These are phyloP conservation scores for Quercus berberidifolia DNA, from an alignment of 306 rosid genomes.

Conservation along the genomic window DNA sequence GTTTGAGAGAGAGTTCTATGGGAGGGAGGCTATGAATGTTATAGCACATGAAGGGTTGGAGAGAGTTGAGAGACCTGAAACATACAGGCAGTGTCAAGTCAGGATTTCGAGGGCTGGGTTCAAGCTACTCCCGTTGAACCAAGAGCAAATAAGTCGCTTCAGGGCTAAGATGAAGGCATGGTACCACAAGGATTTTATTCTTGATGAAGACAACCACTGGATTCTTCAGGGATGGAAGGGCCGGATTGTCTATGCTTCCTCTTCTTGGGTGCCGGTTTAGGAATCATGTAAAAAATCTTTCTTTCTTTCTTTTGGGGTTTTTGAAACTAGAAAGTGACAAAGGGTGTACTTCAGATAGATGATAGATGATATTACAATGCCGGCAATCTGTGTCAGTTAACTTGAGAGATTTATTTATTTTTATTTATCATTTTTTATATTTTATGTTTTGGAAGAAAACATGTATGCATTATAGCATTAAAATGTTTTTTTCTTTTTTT, in stretches of 20 bases:
- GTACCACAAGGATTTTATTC: not conserved
- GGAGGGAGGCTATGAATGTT: not conserved
- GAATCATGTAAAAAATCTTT: not conserved
- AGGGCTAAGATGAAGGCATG: not conserved
- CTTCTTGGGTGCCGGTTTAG: not conserved
- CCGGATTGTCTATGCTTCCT: not conserved
- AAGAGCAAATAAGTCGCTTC: not conserved
- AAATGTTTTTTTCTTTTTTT: too few relatives aligned
- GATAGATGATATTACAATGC: too few relatives aligned
- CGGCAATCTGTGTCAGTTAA: too few relatives aligned
- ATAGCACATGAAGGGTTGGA: not conserved
- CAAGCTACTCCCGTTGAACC: not conserved
- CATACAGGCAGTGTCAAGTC: not conserved
- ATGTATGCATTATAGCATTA: too few relatives aligned
- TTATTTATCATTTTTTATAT: too few relatives aligned
- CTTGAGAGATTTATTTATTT: too few relatives aligned
- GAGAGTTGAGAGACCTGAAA: not conserved
- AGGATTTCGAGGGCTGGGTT: not conserved
- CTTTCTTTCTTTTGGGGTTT: too few relatives aligned
- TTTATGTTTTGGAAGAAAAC: too few relatives aligned
- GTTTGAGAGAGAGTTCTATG: not conserved
- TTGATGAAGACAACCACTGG: not conserved
- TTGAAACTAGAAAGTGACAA: too few relatives aligned
- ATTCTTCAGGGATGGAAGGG: constrained; percentile 3
- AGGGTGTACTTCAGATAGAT: too few relatives aligned